Conservation (phyloP, 73 alveolate genomes). For the Tetrahymena borealis region DNA sequence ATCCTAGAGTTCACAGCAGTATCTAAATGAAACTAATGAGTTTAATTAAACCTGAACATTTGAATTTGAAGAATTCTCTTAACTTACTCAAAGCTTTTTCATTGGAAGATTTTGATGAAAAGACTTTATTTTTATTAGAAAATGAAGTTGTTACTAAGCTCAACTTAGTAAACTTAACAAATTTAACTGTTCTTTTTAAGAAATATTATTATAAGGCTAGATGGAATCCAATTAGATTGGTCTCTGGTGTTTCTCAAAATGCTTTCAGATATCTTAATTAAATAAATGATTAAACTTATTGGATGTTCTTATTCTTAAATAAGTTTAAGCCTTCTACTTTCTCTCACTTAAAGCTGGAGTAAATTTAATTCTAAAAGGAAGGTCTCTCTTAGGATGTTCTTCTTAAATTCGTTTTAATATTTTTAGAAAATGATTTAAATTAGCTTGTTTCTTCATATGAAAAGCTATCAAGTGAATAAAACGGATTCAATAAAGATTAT, state of each 20-base stretch:
- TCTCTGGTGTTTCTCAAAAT: not conserved
- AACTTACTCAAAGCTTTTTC: not conserved
- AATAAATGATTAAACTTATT: not conserved
- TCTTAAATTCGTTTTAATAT: not conserved
- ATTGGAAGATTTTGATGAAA: not conserved
- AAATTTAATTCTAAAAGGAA: not conserved
- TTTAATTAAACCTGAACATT: not conserved
- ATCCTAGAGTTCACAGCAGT: not conserved
- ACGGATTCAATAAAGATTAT: not conserved
- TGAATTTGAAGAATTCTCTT: not conserved
- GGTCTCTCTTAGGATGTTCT: not conserved
- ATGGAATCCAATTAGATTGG: not conserved
- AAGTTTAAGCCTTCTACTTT: not conserved
- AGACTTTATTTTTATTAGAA: not conserved
- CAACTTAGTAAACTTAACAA: not conserved
- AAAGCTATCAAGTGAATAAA: not conserved
- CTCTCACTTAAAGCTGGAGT: not conserved
- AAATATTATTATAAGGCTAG: not conserved
- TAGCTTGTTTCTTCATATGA: not conserved
- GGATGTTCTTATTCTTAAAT: not conserved
- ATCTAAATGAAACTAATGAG: not conserved
- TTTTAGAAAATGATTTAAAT: not conserved
- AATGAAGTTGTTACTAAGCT: not conserved
- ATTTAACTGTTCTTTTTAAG: not conserved
- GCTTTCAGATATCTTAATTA: not conserved